Conservation (phyloP, 2,329 filamentous ascomycete genomes). For the Fusarium acutatum region DNA sequence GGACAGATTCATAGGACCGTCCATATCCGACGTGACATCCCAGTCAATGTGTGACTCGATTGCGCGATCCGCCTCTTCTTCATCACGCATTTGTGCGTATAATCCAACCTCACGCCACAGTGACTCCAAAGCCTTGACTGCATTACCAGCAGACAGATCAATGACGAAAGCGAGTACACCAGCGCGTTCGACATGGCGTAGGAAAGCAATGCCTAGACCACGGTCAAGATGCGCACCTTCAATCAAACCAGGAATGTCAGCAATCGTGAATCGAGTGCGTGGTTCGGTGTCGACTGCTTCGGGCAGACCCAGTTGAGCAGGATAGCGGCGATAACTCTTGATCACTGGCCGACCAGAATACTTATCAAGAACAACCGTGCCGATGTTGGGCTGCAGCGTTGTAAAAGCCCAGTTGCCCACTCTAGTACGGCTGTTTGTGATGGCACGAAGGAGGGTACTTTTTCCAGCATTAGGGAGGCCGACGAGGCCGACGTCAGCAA, state of each 20-base stretch:
- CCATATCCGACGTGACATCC: conserved; percentile 60
- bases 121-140: conserved; percentile 78
- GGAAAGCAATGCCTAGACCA: conserved; percentile 88
- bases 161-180: conserved; percentile 93
- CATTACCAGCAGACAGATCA: conserved; percentile 82
- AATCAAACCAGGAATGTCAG: conserved; percentile 94
- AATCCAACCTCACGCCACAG: conserved; percentile 91
- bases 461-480: conserved; percentile 97
- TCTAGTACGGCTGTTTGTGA: conserved; percentile 88
- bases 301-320: conserved; percentile 49
- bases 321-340: conserved; percentile 47
- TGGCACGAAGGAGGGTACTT: conserved; percentile 85
- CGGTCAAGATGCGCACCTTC: conserved; percentile 92
- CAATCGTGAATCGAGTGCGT: conserved; percentile 87
- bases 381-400: conserved; percentile 92
- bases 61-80: conserved; percentile 73
- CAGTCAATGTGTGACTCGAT: conserved; percentile 65
- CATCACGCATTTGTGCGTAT: conserved; percentile 82
- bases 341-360: conserved; percentile 76
- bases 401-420: conserved; percentile 98
- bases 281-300: conserved; percentile 59
- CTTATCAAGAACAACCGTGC: conserved; percentile 92
- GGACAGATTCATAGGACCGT: conserved; percentile 39
- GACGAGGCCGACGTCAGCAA: conserved; percentile 94
- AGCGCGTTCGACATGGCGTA: conserved; percentile 93